Percentiles rank a stretch among this genome's conserved stretches.
phyloP scores from a whole-genome alignment of 768 basidiomycete species.

The Suillus subluteus region DNA sequence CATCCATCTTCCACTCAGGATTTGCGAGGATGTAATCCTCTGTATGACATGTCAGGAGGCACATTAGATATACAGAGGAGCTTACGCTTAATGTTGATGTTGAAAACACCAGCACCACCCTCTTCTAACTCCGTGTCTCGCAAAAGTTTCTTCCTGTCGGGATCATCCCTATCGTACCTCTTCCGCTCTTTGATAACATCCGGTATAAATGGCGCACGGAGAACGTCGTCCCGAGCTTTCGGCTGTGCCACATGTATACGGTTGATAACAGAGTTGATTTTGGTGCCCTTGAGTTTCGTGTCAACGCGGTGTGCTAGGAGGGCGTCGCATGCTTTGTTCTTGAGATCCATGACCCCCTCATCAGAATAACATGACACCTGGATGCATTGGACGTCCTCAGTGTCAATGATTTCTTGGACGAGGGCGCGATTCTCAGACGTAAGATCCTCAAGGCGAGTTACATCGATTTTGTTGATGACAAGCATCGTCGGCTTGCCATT shows the following conservation, averaged over 20 bases:
- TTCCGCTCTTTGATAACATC: conserved; percentile 73
- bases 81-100: conserved; percentile 86
- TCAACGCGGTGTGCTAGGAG: conserved; percentile 95
- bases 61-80: neutral
- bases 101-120: conserved; percentile 91
- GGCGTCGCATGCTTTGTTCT: conserved; percentile 94
- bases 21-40: conserved; percentile 90
- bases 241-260: conserved; percentile 96
- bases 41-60: conserved; percentile 38
- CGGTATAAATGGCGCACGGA: conserved; percentile 87
- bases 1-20: conserved; percentile 93
- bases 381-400: conserved; percentile 71
- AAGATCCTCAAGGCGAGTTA: conserved; percentile 86
- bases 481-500: conserved; percentile 90
- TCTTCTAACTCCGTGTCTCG: conserved; percentile 84
- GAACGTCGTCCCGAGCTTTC: conserved; percentile 86
- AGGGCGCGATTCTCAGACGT: conserved; percentile 72
- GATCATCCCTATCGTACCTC: conserved; percentile 89
- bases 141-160: conserved; percentile 72
- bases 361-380: conserved; percentile 95
- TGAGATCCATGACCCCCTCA: conserved; percentile 96
- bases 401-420: conserved; percentile 85
- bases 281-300: conserved; percentile 89
- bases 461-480: conserved; percentile 98
- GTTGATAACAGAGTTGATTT: conserved; percentile 91